Base-by-base conservation (phyloP, 106 monocot genomes). In the Dioscorea zingiberensis region DNA sequence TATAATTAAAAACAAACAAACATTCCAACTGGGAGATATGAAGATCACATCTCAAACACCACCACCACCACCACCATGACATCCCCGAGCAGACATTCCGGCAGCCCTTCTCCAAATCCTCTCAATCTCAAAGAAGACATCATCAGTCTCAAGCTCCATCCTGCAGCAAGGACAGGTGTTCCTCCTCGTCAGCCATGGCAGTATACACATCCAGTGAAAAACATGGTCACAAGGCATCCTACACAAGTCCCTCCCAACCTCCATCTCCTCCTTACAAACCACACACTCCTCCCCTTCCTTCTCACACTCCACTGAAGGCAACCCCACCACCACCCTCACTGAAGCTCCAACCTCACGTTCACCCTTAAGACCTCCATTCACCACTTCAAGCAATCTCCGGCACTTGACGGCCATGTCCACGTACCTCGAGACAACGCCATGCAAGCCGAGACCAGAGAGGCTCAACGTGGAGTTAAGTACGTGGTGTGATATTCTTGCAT, bases 141-240 rank as follows among this genome's bases (percentile, higher is more conserved):
- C 90, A 53, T 82, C 87, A 7, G 90, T 76, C 22, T 87, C 87
- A 18, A 94, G 85, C 74, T 94, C 87, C 38, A 69, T 80, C 30
- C 94, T 69, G 70, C 94, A 94, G 49, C 82, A 91, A 11, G 94
- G 94, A 63, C 94, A 94, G 2, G 87, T 94, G 69, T 87, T 94
- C 62, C 78, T 68, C 68, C 75, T 77, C 25, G 71, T 53, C 13
- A 94, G 78, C 94, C 94, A 91, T 25, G 73, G 73, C 66, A 87
- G 45, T 17, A 84, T 85, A 59, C 94, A 94, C 3, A 55, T 64
- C 94, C 94, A 94, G 69, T 94, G 94, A 76, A 87, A 94, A 16
- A 30, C 66, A 47, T 94, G 94, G 14, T 73, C 59, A 74, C 94
- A 94, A 17, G 94, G 94, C 67, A 93, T 54, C 64, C 60, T 80